A percentile compares a stretch with the other conserved stretches of the same genome.
These are phyloP conservation scores for Lathyrus sativus DNA, from an alignment of 306 rosid species.

Conservation along the genomic window DNA sequence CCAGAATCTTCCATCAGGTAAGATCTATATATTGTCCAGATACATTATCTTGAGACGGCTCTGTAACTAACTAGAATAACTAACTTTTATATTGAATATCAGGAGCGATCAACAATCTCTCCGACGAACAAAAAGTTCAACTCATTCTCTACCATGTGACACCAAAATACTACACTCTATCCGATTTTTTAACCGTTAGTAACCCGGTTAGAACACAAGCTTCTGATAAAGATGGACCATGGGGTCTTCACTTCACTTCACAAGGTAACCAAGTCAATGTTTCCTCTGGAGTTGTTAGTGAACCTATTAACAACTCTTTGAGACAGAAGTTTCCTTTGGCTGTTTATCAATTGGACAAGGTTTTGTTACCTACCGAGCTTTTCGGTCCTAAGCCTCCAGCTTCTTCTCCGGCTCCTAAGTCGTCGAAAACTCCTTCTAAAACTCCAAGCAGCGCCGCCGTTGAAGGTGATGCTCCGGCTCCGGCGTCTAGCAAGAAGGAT, in stretches of 20 bases:
- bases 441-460: not conserved
- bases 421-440: constrained; percentile 36
- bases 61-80: not conserved
- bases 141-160: constrained; percentile 65
- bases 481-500: constrained; percentile 18
- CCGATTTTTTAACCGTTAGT: constrained; percentile 55
- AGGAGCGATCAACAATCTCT: constrained; percentile 64
- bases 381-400: constrained; percentile 48
- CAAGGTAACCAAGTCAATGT: constrained; percentile 78
- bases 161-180: constrained; percentile 61
- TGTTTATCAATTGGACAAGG: constrained; percentile 63
- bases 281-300: constrained; percentile 52
- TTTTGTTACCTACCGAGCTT: constrained; percentile 62
- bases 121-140: constrained; percentile 48
- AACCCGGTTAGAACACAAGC: constrained; percentile 82
- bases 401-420: constrained; percentile 47
- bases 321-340: constrained; percentile 63
- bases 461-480: constrained; percentile 31
- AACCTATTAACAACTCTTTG: constrained; percentile 56
- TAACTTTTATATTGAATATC: constrained; percentile 9
- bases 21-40: too few species aligned
- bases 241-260: constrained; percentile 78
- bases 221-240: constrained; percentile 38
- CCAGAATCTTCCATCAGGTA: constrained; percentile 41
- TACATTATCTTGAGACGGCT: not conserved